phyloP scores from a whole-genome alignment of 495 filamentous ascomycete species.

The Aspergillus indologenus region DNA sequence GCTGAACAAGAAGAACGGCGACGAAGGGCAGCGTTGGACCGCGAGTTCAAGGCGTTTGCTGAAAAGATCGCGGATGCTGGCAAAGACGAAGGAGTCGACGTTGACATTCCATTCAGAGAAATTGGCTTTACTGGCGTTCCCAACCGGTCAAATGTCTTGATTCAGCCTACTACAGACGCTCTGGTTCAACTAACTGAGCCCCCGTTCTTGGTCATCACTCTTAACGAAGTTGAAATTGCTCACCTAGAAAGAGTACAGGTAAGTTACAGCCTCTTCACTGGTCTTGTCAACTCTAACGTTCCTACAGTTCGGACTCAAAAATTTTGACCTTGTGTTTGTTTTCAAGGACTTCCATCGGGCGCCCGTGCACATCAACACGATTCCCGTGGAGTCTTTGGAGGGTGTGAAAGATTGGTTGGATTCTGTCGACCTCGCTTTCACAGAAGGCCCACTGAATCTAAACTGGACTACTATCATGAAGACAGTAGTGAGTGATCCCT shows the following conservation, averaged over 20 bases:
- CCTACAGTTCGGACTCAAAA: constrained; percentile 85
- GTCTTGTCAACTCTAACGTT: constrained; percentile 17
- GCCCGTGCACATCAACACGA: constrained; percentile 94
- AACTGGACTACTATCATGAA: constrained; percentile 99
- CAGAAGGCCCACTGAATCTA: constrained; percentile 92
- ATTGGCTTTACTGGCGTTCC: constrained; percentile 97
- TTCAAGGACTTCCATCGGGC: constrained; percentile 92
- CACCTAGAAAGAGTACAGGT: constrained; percentile 94
- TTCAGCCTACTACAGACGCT: constrained; percentile 95
- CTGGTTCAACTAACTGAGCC: constrained; percentile 97
- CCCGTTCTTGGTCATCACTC: constrained; percentile 89
- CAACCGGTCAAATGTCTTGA: constrained; percentile 87
- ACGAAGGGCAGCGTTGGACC: constrained; percentile 84
- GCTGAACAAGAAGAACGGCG: constrained; percentile 96
- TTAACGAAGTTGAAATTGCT: constrained; percentile 94
- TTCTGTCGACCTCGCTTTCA: constrained; percentile 87
- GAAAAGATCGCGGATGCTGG: constrained; percentile 95
- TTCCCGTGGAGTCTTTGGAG: constrained; percentile 92
- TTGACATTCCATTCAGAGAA: constrained; percentile 95
- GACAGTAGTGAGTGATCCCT: constrained; percentile 88
- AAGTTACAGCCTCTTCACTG: constrained; percentile 11
- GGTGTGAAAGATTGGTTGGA: constrained; percentile 98
- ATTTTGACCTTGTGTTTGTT: constrained; percentile 97
- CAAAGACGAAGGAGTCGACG: constrained; percentile 76
- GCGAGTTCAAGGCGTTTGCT: constrained; percentile 94